phyloP scores from a whole-genome alignment of 805 yeast genomes.

The Starmerella vaccinii region DNA sequence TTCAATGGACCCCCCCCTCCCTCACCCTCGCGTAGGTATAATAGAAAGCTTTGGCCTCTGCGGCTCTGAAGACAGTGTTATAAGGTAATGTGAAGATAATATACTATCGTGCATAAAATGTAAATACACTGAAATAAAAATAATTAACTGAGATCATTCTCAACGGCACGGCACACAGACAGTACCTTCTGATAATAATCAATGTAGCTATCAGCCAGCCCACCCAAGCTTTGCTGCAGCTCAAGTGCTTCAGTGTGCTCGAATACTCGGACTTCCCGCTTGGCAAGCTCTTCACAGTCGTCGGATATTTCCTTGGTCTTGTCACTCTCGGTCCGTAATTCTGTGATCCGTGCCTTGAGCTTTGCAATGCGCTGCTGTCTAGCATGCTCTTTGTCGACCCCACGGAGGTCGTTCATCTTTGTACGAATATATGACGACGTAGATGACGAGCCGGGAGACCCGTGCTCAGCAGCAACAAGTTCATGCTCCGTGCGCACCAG shows the following conservation, averaged over 20 bases:
- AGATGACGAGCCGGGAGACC: slow-evolving; percentile 33
- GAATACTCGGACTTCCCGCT: slow-evolving; percentile 54
- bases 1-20: too few species aligned
- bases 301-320: slow-evolving; percentile 43
- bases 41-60: too few species aligned
- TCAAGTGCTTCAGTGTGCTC: slow-evolving; percentile 72
- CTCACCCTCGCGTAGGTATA: too few species aligned
- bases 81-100: background rate
- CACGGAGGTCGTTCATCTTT: slow-evolving; percentile 52
- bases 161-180: slow-evolving; percentile 50
- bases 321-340: slow-evolving; percentile 42
- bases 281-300: slow-evolving; percentile 46
- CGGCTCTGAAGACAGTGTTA: too few species aligned
- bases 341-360: slow-evolving; percentile 41
- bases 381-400: slow-evolving; percentile 49
- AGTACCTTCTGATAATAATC: slow-evolving; percentile 59
- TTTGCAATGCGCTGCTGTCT: slow-evolving; percentile 44
- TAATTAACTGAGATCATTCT: slow-evolving; percentile 6
- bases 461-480: slow-evolving; percentile 43
- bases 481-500: slow-evolving; percentile 61
- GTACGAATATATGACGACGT: slow-evolving; percentile 41
- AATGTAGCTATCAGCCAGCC: slow-evolving; percentile 68
- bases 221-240: slow-evolving; percentile 56
- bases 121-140: background rate
- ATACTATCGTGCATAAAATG: background rate